Base-by-base conservation (phyloP, 352 stramenopile species). In the Pythium aristosporum region DNA sequence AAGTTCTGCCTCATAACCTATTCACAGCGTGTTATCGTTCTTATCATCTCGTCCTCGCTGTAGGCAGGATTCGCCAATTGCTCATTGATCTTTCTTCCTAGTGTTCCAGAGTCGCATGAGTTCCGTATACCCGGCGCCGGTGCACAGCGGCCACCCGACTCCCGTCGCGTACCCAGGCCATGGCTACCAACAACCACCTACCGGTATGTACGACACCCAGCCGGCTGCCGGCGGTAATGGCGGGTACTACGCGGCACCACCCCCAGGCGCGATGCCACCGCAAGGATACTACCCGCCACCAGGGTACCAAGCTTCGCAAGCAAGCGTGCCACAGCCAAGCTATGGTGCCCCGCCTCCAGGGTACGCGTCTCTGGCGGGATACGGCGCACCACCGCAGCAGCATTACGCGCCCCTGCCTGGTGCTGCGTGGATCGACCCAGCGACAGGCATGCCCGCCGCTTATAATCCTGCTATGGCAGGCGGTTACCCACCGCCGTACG, bases 211-310 rank as follows among this genome's bases (percentile, higher is more conserved):
- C 30, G 16, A 16, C 15, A 16, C 21, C 30, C 50, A 46, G 34
- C 52, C 36, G 5, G 5, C 52, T 21, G 15, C 32, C 2, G 16
- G n/a, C 6, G 25, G 25, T 30, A 30, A 30, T 30, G 52, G 34
- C 34, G 21, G 15, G 15, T 47, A 47, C 36, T 10, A 20, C 18
- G 9, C 49, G 4, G 20, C 16, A n/a, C 25, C 1, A 30, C 52
- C 52, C 3, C 52, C 52, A 36, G 52, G 50, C 0, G 12, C 50
- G 8, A 9, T 61, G 28, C 54, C 41, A 16, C 23, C 32, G 5
- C 55, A 53, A 53, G 28, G 55, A 39, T 21, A 20, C 37, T 44
- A 47, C 39, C 36, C 5, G n/a, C 37, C 42, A n/a, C 53, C 30
- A 28, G 39, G 32, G 9, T 32, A 34, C 51, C 51, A 34, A 34